Evolutionary conservation across 2,329 filamentous ascomycete genomes (phyloP), one percentile per base, ranked within the genome.

Genomic region (Alternaria brassicae): DNA sequence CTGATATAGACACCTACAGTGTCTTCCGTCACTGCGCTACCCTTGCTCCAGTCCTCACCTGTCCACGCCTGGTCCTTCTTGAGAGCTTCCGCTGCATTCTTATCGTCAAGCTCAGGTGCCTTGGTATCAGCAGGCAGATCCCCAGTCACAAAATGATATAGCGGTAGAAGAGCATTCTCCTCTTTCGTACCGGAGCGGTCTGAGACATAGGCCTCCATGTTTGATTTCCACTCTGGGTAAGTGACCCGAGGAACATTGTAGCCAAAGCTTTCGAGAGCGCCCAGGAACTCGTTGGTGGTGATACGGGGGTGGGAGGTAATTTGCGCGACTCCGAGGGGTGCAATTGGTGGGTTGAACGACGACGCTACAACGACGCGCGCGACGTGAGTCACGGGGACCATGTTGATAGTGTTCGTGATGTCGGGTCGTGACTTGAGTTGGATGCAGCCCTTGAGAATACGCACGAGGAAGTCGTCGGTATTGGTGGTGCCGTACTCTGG

Each of bases 381-480:
- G 34, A 97, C 93, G 66, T 96, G 92, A 62, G 88, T 88, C 25
- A 97, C 93, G 0, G 94, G 93, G 0, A 97, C 91, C 77, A 89
- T 88, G 81, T 97, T 98, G 77, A 97, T 88, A 0, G 92, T 91
- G 81, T 97, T 98, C 75, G 83, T 79, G 67, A 97, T 96, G 66
- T 86, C 84, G 1, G 93, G 94, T 0, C 92, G 85, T 3, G 84
- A 83, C 2, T 81, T 81, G 3, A 97, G 83, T 78, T 98, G 93
- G 50, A 96, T 82, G 71, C 92, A 96, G 57, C 92, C 93, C 81
- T 97, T 97, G 56, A 89, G 81, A 80, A 97, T 87, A 37, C 94
- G 88, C 65, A 97, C 86, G 6, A 98, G 81, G 82, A 97, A 98
- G 78, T 97, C 94, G 72, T 98, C 94, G 1, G 89, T 93, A 76